Conservation (phyloP, 306 rosid genomes). For the Parietaria judaica region DNA sequence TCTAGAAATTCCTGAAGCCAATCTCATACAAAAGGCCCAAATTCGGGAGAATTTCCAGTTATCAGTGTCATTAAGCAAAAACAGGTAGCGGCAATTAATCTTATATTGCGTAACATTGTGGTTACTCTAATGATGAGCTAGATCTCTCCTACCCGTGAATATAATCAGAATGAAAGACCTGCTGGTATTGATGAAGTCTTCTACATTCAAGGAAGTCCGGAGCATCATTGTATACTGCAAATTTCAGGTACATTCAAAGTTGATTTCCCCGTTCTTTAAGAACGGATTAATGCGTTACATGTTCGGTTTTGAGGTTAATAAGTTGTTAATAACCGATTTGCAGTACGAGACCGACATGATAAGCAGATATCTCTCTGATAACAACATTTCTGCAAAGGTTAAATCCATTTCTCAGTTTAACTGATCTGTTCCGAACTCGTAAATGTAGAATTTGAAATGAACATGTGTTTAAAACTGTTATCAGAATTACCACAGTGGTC, state of each 20-base stretch:
- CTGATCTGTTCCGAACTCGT: slow-evolving; percentile 10
- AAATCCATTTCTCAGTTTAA: slow-evolving; percentile 24
- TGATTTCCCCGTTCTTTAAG: neutral
- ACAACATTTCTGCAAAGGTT: slow-evolving; percentile 77
- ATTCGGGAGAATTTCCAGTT: slow-evolving; percentile 63
- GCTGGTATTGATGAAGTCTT: slow-evolving; percentile 57
- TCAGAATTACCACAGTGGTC: slow-evolving; percentile 81
- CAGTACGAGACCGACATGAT: slow-evolving; percentile 73
- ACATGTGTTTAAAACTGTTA: slow-evolving; percentile 15
- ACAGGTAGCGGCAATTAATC: slow-evolving; percentile 51
- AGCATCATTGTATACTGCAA: slow-evolving; percentile 93
- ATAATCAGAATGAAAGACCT: slow-evolving; percentile 68
- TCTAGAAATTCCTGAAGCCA: slow-evolving; percentile 59
- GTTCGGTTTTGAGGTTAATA: slow-evolving; percentile 5
- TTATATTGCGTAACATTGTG: slow-evolving; percentile 7
- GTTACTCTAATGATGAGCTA: slow-evolving; percentile 9
- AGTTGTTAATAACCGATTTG: slow-evolving; percentile 23
- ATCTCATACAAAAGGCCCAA: slow-evolving; percentile 56
- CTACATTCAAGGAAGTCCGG: slow-evolving; percentile 58
- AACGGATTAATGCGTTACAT: neutral
- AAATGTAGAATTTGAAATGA: slow-evolving; percentile 25
- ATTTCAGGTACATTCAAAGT: slow-evolving; percentile 60
- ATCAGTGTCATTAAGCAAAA: slow-evolving; percentile 56
- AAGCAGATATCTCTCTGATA: slow-evolving; percentile 65
- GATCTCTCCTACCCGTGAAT: slow-evolving; percentile 20